A percentile compares a stretch with the other conserved stretches of the same genome.
phyloP scores from a whole-genome alignment of 225 moss, liverwort and hornwort species.

The Polytrichum commune region DNA sequence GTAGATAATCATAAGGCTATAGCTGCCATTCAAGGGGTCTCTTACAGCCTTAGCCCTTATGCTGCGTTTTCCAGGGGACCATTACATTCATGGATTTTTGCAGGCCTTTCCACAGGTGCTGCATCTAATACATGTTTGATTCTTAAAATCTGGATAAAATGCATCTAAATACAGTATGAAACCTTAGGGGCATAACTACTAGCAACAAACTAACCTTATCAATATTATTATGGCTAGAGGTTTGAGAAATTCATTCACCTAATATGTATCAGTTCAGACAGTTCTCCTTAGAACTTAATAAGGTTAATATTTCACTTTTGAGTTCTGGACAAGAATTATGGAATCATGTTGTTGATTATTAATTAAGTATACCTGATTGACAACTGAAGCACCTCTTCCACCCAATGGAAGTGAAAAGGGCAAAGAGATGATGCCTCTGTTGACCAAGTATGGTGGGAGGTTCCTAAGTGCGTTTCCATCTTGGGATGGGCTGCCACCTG shows the following conservation, averaged over 20 bases:
- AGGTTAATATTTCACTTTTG: background rate
- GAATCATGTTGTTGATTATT: background rate
- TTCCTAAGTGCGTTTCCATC: conserved; percentile 22
- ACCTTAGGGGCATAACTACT: no score
- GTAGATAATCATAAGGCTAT: conserved; percentile 33
- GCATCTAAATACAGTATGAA: no score
- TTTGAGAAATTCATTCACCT: background rate
- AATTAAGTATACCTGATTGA: conserved; percentile 21
- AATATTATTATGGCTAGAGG: background rate
- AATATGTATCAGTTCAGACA: background rate
- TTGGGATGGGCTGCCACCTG: conserved; percentile 20
- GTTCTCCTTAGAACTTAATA: background rate
- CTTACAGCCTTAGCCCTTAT: conserved; percentile 24
- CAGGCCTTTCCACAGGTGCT: conserved; percentile 49
- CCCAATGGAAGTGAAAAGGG: conserved; percentile 33
- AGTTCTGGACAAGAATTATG: no score
- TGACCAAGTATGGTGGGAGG: conserved; percentile 25
- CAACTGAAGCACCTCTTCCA: conserved; percentile 36
- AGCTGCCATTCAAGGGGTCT: conserved; percentile 21
- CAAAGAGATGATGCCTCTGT: conserved; percentile 26
- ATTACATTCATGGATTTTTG: conserved; percentile 36
- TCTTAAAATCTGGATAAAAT: no score
- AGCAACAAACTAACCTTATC: background rate
- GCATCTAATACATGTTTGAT: conserved; percentile 11
- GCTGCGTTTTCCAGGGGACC: conserved; percentile 29